These are phyloP conservation scores for Solanum virginianum DNA, from an alignment of 257 asterid species.

Conservation along the genomic window DNA sequence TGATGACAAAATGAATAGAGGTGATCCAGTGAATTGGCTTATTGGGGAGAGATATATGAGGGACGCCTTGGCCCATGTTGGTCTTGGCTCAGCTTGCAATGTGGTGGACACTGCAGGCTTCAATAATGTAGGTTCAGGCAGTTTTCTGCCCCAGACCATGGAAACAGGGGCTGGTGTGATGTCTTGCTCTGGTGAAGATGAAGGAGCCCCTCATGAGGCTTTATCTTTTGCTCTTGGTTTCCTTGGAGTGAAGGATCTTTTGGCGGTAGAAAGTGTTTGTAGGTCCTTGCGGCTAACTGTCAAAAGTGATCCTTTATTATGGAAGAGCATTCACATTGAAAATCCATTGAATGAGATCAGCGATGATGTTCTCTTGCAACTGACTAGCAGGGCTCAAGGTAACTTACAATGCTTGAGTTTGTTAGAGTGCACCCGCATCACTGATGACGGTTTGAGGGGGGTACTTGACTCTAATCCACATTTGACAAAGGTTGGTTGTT, in stretches of 20 bases:
- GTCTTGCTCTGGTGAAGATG: slow-evolving; percentile 6
- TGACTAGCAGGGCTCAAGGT: slow-evolving; percentile 60
- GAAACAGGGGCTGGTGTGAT: slow-evolving; percentile 18
- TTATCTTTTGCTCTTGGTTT: slow-evolving; percentile 24
- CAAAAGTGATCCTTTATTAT: slow-evolving; percentile 44
- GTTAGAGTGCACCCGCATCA: slow-evolving; percentile 52
- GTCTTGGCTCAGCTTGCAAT: slow-evolving; percentile 2
- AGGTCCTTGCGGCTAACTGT: slow-evolving; percentile 38
- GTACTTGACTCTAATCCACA: slow-evolving; percentile 56
- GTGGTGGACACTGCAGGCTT: slow-evolving; percentile 13
- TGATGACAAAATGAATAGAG: slow-evolving; percentile 10
- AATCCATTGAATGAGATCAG: slow-evolving; percentile 57
- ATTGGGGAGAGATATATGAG: slow-evolving; percentile 19
- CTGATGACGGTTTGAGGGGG: slow-evolving; percentile 56
- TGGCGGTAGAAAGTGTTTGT: slow-evolving; percentile 59
- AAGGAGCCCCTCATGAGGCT: slow-evolving; percentile 56
- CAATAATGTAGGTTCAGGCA: slow-evolving; percentile 11
- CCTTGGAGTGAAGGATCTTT: slow-evolving; percentile 66
- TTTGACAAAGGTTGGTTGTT: slow-evolving; percentile 58
- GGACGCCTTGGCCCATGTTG: slow-evolving; percentile 13
- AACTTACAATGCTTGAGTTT: slow-evolving; percentile 50
- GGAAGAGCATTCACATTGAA: slow-evolving; percentile 67
- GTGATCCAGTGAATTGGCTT: slow-evolving; percentile 1
- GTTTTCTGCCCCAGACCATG: slow-evolving; percentile 4
- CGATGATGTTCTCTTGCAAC: slow-evolving; percentile 45